Base-by-base conservation (phyloP, 2,329 filamentous ascomycete species). In the Pyrenochaeta sp. region DNA sequence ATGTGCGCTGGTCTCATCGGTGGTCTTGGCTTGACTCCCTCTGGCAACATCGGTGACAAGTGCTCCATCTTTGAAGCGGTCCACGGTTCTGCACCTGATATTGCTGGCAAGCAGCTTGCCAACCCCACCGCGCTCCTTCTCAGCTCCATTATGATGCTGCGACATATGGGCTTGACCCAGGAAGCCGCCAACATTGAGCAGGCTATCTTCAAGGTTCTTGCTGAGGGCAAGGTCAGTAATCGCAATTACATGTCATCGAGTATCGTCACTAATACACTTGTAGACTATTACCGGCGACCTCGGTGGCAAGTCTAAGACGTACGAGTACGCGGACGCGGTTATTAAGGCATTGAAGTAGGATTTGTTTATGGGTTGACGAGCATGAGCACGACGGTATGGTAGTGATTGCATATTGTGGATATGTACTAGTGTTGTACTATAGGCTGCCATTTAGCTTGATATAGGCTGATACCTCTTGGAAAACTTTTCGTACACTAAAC, bases 41-140 rank as follows among this genome's bases (percentile, higher is more conserved):
- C 94, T 39, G 95, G 94, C 77, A 99, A 99, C 88, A 98, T 97
- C 77, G 95, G 93, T 81, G 93, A 97, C 82, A 91, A 97, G 85
- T 98, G 93, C 90, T 97, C 92, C 79, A 97, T 98, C 85, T 99
- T 99, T 85, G 95, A 99, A 85, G 95, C 95, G 74, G 95, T 99
- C 74, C 95, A 99, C 86, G 94, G 94, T 73, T 97, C 93, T 67
- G 94, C 94, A 59, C 94, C 94, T 61, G 94, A 98, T 81, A 98
- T 98, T 79, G 93, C 92, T 67, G 94, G 94, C 81, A 93, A 97
- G 88, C 91, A 88, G 69, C 90, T 98, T 71, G 95, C 95, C 76
- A 99, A 99, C 88, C 95, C 95, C 64, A 98, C 95, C 61, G 95
- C 95, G 59, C 89, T 99, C 71, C 88, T 99, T 67, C 90, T 98